These are phyloP conservation scores for Ophiostoma ulmi DNA, from an alignment of 2,329 filamentous ascomycete species.

Conservation along the genomic window DNA sequence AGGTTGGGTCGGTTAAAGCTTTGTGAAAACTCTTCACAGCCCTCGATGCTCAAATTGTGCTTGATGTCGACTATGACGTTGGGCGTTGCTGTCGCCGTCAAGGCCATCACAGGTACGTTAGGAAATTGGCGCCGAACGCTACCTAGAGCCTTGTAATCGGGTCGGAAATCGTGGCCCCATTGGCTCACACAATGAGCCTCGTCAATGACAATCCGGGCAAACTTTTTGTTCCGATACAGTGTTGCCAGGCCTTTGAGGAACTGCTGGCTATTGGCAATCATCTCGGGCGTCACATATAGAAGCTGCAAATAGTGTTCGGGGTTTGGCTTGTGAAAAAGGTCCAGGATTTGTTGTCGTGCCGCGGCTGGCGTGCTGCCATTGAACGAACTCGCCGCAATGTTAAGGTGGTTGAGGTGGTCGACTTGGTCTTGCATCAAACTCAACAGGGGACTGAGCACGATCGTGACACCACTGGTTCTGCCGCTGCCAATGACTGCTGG, in stretches of 20 bases:
- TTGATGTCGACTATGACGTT: constrained; percentile 91
- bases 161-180: constrained; percentile 97
- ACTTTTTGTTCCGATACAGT: constrained; percentile 63
- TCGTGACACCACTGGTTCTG: constrained; percentile 76
- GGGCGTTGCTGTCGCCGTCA: constrained; percentile 91
- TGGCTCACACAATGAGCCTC: constrained; percentile 99
- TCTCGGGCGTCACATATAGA: constrained; percentile 94
- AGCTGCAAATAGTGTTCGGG: constrained; percentile 77
- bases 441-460: constrained; percentile 90
- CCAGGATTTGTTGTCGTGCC: constrained; percentile 62
- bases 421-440: constrained; percentile 98
- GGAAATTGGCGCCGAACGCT: constrained; percentile 66
- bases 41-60: constrained; percentile 77
- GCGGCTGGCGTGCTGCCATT: constrained; percentile 67
- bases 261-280: constrained; percentile 74
- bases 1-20: constrained; percentile 98
- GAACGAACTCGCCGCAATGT: constrained; percentile 74
- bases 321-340: constrained; percentile 54
- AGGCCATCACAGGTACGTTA: constrained; percentile 81
- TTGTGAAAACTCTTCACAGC: constrained; percentile 75
- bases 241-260: constrained; percentile 62
- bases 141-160: constrained; percentile 86
- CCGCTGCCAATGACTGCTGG: constrained; percentile 79
- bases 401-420: constrained; percentile 66
- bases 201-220: constrained; percentile 91